Conservation (phyloP, 2,329 filamentous ascomycete species). For the Ophiobolus disseminans region DNA sequence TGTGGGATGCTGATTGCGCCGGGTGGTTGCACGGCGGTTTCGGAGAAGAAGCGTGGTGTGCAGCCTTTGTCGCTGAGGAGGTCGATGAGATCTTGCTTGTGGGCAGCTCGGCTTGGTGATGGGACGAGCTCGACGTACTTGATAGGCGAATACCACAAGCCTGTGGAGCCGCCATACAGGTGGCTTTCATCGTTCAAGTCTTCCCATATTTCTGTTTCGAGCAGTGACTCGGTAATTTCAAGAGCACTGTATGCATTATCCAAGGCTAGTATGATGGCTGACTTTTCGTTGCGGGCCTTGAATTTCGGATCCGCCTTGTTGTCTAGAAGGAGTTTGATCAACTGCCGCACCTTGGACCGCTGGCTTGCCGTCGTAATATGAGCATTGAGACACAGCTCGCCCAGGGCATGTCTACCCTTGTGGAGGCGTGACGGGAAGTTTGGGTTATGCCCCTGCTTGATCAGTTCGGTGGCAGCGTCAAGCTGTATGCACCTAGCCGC, state of each 20-base stretch:
- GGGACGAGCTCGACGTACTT: slow-evolving; percentile 61
- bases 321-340: slow-evolving; percentile 64
- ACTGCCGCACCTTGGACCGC: slow-evolving; percentile 43
- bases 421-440: slow-evolving; percentile 71
- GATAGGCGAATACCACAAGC: slow-evolving; percentile 68
- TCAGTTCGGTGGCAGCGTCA: slow-evolving; percentile 62
- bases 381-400: slow-evolving; percentile 67
- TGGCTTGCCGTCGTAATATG: slow-evolving; percentile 51
- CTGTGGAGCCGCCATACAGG: slow-evolving; percentile 51
- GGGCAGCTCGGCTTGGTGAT: slow-evolving; percentile 22
- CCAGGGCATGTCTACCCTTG: slow-evolving; percentile 67
- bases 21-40: slow-evolving; percentile 46
- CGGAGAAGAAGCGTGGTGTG: slow-evolving; percentile 41
- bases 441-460: slow-evolving; percentile 66
- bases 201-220: slow-evolving; percentile 71
- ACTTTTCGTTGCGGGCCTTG: slow-evolving; percentile 64
- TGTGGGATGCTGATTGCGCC: slow-evolving; percentile 44
- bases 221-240: slow-evolving; percentile 62
- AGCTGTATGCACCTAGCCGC: slow-evolving; percentile 67
- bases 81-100: slow-evolving; percentile 32
- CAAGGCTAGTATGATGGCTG: slow-evolving; percentile 66
- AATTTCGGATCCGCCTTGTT: slow-evolving; percentile 63
- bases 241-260: slow-evolving; percentile 62
- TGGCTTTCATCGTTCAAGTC: slow-evolving; percentile 67
- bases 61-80: slow-evolving; percentile 46